Conservation (phyloP, 2,329 filamentous ascomycete species). For the Colletotrichum cereale region DNA sequence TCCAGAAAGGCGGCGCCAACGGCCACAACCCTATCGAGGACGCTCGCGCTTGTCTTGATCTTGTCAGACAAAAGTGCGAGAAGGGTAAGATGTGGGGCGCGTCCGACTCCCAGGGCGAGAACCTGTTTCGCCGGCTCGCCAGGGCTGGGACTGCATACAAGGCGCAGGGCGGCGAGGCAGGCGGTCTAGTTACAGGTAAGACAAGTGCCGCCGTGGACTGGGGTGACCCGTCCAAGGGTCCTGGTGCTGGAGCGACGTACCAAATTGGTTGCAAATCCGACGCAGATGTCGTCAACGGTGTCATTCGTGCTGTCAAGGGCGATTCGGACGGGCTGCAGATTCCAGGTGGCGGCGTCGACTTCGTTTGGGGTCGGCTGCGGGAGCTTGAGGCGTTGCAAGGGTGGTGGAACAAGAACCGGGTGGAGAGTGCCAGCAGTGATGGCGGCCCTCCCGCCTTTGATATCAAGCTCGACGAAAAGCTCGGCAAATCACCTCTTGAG, state of each 20-base stretch:
- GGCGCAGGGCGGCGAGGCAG: slow-evolving; percentile 68
- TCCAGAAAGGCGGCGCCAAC: slow-evolving; percentile 80
- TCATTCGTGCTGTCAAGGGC: slow-evolving; percentile 70
- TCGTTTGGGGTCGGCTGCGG: slow-evolving; percentile 75
- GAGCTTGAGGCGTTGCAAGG: slow-evolving; percentile 75
- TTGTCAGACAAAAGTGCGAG: slow-evolving; percentile 96
- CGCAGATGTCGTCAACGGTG: slow-evolving; percentile 66
- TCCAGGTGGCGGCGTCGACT: slow-evolving; percentile 72
- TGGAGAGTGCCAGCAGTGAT: slow-evolving; percentile 50
- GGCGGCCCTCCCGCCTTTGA: slow-evolving; percentile 51
- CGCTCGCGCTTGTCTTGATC: slow-evolving; percentile 88
- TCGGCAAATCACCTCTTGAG: slow-evolving; percentile 55
- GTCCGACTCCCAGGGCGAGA: slow-evolving; percentile 83
- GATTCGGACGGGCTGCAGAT: slow-evolving; percentile 70
- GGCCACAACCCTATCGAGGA: slow-evolving; percentile 97
- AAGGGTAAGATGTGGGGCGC: slow-evolving; percentile 90
- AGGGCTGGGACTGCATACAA: slow-evolving; percentile 73
- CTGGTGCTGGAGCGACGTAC: slow-evolving; percentile 67
- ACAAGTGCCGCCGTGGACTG: slow-evolving; percentile 87
- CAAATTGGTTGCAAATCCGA: slow-evolving; percentile 70
- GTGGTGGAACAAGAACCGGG: slow-evolving; percentile 74
- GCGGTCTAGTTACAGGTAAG: slow-evolving; percentile 68
- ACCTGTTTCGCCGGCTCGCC: slow-evolving; percentile 86
- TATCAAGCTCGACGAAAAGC: slow-evolving; percentile 45
- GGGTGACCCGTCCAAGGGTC: slow-evolving; percentile 78